These are phyloP conservation scores for Boletus tylopilopsis DNA, from an alignment of 768 basidiomycete species.

Conservation along the genomic window DNA sequence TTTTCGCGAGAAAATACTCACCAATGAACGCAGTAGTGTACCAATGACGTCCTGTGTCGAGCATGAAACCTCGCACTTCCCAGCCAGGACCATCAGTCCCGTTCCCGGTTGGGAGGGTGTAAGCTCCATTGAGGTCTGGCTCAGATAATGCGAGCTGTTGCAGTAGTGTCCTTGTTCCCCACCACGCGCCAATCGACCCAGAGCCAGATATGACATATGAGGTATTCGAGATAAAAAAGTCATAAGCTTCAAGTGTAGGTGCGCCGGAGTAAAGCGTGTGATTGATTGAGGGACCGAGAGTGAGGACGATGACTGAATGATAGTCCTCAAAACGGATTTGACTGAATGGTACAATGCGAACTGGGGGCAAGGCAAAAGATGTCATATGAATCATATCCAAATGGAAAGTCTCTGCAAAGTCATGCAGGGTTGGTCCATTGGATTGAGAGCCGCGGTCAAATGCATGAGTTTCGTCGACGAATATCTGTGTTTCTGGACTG, in stretches of 20 bases:
- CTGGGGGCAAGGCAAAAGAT: conserved; percentile 21
- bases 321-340: not conserved
- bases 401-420: conserved; percentile 37
- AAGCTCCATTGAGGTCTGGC: conserved; percentile 3
- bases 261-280: conserved; percentile 36
- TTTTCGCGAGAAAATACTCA: conserved; percentile 7
- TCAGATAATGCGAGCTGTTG: conserved; percentile 35
- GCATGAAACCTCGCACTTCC: conserved; percentile 45
- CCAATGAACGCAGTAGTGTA: conserved; percentile 38
- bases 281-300: conserved; percentile 22
- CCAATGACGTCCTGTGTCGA: conserved; percentile 46
- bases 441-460: not conserved
- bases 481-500: conserved; percentile 27
- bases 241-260: conserved; percentile 38
- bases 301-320: conserved; percentile 30
- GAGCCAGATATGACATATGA: conserved; percentile 33
- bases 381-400: conserved; percentile 32
- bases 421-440: conserved; percentile 30
- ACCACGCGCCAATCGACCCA: conserved; percentile 38
- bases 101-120: conserved; percentile 30
- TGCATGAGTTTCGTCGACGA: conserved; percentile 34
- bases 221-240: conserved; percentile 30
- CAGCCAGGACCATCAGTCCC: conserved; percentile 41
- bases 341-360: conserved; percentile 19
- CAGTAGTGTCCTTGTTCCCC: conserved; percentile 42